These are phyloP conservation scores for Fusarium phyllophilum DNA, from an alignment of 2,329 filamentous ascomycete genomes.

Conservation along the genomic window DNA sequence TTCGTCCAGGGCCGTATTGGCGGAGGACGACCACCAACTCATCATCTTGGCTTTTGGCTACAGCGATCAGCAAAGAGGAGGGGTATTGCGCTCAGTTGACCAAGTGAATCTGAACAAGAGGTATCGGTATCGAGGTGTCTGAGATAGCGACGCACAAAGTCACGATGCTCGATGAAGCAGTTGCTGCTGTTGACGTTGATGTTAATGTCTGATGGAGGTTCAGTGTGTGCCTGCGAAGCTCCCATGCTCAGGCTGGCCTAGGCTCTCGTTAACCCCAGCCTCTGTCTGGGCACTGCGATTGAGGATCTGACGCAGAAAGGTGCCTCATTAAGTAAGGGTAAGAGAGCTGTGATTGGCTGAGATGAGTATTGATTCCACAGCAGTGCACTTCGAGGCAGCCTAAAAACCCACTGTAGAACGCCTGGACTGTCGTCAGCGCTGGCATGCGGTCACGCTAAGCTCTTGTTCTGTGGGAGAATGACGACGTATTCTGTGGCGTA, in stretches of 20 bases:
- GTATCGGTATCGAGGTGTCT: neutral
- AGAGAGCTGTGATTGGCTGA: constrained; percentile 26
- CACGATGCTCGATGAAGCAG: constrained; percentile 17
- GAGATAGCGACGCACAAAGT: constrained; percentile 1
- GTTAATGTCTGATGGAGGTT: constrained; percentile 39
- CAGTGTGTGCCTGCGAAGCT: constrained; percentile 11
- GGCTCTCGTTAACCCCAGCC: constrained; percentile 40
- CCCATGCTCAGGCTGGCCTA: constrained; percentile 8
- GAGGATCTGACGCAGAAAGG: constrained; percentile 35
- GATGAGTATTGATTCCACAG: constrained; percentile 28
- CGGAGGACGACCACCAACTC: constrained; percentile 96
- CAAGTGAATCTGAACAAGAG: neutral
- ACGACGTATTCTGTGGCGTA: constrained; percentile 42
- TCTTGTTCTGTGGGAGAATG: constrained; percentile 28
- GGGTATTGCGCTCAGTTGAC: neutral
- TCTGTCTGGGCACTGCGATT: constrained; percentile 35
- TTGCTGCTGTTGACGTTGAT: constrained; percentile 19
- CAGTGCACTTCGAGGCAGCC: constrained; percentile 20
- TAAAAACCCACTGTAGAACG: constrained; percentile 17
- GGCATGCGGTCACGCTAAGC: constrained; percentile 17
- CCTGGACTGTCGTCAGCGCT: constrained; percentile 32
- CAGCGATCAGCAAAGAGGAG: constrained; percentile 9
- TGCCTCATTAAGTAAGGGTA: constrained; percentile 34
- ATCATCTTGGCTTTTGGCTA: constrained; percentile 65
- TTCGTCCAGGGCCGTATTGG: constrained; percentile 91